A percentile compares a stretch with the other conserved stretches of the same genome.
Conservation (phyloP, 192 early-diverging fungal species). For the Tieghemiomyces parasiticus region DNA sequence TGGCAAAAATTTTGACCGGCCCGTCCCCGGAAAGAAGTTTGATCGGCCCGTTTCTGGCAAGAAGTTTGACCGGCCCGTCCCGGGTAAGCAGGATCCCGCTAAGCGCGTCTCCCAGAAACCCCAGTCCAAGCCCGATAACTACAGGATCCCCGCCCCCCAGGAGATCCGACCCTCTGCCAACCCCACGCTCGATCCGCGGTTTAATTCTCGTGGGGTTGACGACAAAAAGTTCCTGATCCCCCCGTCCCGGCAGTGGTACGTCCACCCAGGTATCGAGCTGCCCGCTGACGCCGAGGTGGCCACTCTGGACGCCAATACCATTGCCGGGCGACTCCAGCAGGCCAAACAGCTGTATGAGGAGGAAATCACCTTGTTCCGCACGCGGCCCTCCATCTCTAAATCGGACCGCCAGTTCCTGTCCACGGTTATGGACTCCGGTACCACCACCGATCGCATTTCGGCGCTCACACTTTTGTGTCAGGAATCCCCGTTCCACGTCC, state of each 20-base stretch:
- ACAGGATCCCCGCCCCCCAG: no score
- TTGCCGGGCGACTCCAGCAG: neutral
- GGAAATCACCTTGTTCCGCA: neutral
- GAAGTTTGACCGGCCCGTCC: no score
- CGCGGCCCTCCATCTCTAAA: neutral
- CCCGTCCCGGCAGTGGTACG: neutral
- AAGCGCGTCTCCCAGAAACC: no score
- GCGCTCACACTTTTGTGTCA: constrained; percentile 85
- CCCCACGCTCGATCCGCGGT: no score
- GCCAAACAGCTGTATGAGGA: neutral
- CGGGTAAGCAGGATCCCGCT: no score
- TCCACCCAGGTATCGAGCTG: neutral
- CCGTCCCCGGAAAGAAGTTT: no score
- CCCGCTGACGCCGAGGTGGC: neutral
- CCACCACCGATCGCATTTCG: constrained; percentile 82
- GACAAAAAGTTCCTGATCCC: neutral
- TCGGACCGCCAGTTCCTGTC: constrained; percentile 68
- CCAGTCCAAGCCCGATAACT: no score
- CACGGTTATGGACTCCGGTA: constrained; percentile 82
- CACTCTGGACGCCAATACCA: neutral
- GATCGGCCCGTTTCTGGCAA: no score
- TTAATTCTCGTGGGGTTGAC: neutral
- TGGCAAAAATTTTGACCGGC: no score
- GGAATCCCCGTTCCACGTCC: constrained; percentile 76
- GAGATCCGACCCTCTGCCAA: no score